Evolutionary conservation across 164 flowering plant genomes (phyloP).

Genomic region (Brasenia schreberi): DNA sequence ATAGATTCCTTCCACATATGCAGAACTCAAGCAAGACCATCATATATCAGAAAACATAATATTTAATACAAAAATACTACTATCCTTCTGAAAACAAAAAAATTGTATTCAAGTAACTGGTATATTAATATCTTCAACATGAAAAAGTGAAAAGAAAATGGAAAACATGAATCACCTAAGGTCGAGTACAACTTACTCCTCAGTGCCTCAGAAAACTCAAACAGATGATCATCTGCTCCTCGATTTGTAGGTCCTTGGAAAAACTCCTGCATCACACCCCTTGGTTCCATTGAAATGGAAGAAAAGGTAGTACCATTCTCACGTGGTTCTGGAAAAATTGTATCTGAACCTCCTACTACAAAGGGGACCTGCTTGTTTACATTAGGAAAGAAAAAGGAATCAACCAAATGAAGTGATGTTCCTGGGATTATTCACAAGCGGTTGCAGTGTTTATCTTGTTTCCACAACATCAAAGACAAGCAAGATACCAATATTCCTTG

Average conservation of each 20-base stretch:
- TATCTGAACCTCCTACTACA: slow-evolving; percentile 35
- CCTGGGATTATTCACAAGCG: too few species aligned
- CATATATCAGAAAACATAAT: too few species aligned
- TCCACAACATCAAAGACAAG: too few species aligned
- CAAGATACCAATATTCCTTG: too few species aligned
- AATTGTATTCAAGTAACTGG: neutral
- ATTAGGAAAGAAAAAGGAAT: too few species aligned
- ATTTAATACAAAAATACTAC: too few species aligned
- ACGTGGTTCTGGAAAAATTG: slow-evolving; percentile 21
- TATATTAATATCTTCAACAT: neutral
- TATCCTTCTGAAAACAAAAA: too few species aligned
- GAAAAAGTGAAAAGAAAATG: neutral
- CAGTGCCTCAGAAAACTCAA: slow-evolving; percentile 90
- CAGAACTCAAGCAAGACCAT: too few species aligned
- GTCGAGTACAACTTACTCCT: slow-evolving; percentile 41
- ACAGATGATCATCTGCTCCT: slow-evolving; percentile 73
- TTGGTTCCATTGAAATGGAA: slow-evolving; percentile 31
- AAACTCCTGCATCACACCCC: slow-evolving; percentile 49
- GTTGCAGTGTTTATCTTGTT: too few species aligned
- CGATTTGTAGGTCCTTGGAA: slow-evolving; percentile 40
- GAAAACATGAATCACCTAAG: neutral
- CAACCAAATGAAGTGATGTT: too few species aligned
- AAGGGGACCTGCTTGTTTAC: slow-evolving; percentile 3
- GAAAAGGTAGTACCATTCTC: slow-evolving; percentile 44
- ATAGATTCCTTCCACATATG: too few species aligned